phyloP scores from a whole-genome alignment of 1,284 basidiomycete species.

The Fomitopsis pinicola region DNA sequence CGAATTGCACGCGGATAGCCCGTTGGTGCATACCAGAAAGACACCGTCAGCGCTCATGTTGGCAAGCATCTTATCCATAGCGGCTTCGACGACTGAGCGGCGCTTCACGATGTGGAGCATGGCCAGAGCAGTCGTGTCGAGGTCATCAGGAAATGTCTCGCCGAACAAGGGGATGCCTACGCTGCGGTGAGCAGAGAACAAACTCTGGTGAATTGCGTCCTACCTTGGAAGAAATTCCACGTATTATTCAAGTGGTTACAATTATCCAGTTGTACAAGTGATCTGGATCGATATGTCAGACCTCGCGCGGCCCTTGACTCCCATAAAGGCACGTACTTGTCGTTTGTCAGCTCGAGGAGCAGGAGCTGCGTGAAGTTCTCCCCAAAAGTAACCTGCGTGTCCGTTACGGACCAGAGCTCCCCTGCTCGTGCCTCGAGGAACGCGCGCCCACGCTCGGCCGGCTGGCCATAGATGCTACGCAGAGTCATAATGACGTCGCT shows the following conservation, averaged over 20 bases:
- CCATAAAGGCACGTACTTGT: constrained; percentile 28
- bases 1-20: not conserved
- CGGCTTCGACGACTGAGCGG: constrained; percentile 29
- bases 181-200: not conserved
- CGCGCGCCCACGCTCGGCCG: constrained; percentile 27
- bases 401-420: constrained; percentile 41
- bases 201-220: not conserved
- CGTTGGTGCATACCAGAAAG: constrained; percentile 28
- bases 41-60: constrained; percentile 46
- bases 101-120: constrained; percentile 34
- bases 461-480: too few species aligned
- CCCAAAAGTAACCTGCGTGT: constrained; percentile 32
- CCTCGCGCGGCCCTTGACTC: not conserved
- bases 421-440: constrained; percentile 40
- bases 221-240: constrained; percentile 52
- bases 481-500: too few species aligned
- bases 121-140: constrained; percentile 48
- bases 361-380: constrained; percentile 56
- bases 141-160: constrained; percentile 41
- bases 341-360: constrained; percentile 46
- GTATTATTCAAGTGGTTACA: constrained; percentile 25
- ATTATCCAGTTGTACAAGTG: constrained; percentile 37
- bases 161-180: constrained; percentile 28
- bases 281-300: constrained; percentile 19
- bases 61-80: constrained; percentile 50